Evolutionary conservation across 176 grass and related monocot genomes (phyloP).

Genomic region (Alloteropsis semialata): DNA sequence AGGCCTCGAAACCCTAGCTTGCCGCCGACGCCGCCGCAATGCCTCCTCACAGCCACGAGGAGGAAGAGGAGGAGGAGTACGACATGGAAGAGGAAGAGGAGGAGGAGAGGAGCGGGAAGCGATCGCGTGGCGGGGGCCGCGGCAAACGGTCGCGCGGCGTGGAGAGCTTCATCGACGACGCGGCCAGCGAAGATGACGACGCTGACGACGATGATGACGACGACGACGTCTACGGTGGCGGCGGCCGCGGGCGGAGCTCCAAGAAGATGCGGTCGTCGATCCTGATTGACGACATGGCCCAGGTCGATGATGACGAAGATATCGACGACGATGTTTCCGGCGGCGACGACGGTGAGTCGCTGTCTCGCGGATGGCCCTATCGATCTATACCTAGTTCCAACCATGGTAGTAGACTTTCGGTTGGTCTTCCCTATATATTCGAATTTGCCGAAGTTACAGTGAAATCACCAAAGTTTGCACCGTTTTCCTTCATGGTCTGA

Average conservation of each 20-base stretch:
- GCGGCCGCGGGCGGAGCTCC: slow-evolving; percentile 5
- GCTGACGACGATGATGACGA: slow-evolving; percentile 48
- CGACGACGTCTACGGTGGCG: not conserved
- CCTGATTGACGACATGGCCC: slow-evolving; percentile 64
- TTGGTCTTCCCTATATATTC: not conserved
- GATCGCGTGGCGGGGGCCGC: slow-evolving; percentile 17
- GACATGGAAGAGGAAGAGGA: slow-evolving; percentile 32
- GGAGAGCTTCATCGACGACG: slow-evolving; percentile 62
- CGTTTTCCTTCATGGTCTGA: not conserved
- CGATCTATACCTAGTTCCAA: not conserved
- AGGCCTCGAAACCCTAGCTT: slow-evolving; percentile 30
- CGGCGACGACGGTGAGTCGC: slow-evolving; percentile 49
- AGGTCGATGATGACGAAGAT: slow-evolving; percentile 53
- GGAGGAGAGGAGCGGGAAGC: slow-evolving; percentile 28
- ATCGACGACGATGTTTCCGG: slow-evolving; percentile 44
- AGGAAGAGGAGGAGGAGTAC: slow-evolving; percentile 36
- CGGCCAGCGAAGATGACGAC: slow-evolving; percentile 61
- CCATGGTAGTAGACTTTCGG: not conserved
- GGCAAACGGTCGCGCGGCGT: slow-evolving; percentile 43
- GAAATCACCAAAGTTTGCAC: not conserved
- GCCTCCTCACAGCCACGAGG: slow-evolving; percentile 44
- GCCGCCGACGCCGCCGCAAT: slow-evolving; percentile 20
- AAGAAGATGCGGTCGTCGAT: slow-evolving; percentile 36
- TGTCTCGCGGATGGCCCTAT: not conserved
- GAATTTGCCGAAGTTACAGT: not conserved